phyloP scores from a whole-genome alignment of 139 green algal species.

The Haematococcus lacustris region DNA sequence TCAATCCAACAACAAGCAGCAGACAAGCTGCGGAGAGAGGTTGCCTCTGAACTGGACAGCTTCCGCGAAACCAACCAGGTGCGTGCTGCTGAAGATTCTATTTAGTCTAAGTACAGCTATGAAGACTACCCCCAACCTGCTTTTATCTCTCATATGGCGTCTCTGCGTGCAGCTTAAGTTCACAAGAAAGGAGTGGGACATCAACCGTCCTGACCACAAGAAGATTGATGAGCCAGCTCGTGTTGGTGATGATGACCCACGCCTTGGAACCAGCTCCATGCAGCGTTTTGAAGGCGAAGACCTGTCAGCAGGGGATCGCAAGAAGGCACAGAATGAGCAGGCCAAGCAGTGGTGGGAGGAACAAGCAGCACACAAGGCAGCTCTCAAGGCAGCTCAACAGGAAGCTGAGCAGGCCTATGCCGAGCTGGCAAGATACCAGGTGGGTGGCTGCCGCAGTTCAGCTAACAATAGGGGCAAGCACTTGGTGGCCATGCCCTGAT shows the following conservation, averaged over 20 bases:
- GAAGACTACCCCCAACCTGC: no score
- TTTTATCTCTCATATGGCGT: no score
- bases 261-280: slow-evolving; percentile 47
- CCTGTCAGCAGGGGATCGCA: slow-evolving; percentile 39
- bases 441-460: no score
- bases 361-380: slow-evolving; percentile 43
- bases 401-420: slow-evolving; percentile 30
- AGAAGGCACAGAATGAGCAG: slow-evolving; percentile 51
- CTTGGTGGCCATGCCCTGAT: no score
- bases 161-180: slow-evolving; percentile 42
- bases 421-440: slow-evolving; percentile 23
- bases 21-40: slow-evolving; percentile 17
- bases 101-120: no score
- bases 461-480: no score
- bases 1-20: slow-evolving; percentile 37
- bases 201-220: slow-evolving; percentile 59
- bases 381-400: slow-evolving; percentile 22
- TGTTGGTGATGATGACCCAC: slow-evolving; percentile 51
- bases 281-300: slow-evolving; percentile 66
- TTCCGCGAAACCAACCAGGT: slow-evolving; percentile 37
- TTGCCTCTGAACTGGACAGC: slow-evolving; percentile 25
- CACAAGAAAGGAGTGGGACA: slow-evolving; percentile 61
- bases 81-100: no score
- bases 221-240: slow-evolving; percentile 47
- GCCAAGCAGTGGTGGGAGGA: slow-evolving; percentile 56